Conservation (phyloP, 768 basidiomycete genomes). For the Hirschioporus abietinus region DNA sequence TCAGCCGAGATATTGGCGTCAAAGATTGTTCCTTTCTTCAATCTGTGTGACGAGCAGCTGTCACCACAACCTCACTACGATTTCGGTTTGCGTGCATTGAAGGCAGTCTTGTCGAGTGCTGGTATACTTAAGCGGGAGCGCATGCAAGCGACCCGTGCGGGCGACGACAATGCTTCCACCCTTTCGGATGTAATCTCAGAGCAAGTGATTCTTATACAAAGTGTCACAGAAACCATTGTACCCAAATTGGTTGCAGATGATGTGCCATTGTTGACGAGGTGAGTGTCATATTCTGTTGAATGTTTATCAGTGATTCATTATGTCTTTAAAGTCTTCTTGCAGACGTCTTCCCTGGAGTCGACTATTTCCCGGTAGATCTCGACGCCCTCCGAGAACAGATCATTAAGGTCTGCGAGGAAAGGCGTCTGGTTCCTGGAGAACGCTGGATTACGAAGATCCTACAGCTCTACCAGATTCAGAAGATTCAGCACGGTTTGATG, state of each 20-base stretch:
- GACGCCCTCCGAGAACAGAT: constrained; percentile 84
- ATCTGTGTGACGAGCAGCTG: constrained; percentile 94
- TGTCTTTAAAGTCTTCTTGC: constrained; percentile 66
- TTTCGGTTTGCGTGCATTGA: constrained; percentile 95
- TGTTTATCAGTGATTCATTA: constrained; percentile 11
- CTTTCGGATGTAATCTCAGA: constrained; percentile 77
- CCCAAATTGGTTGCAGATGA: constrained; percentile 97
- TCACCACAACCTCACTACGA: constrained; percentile 98
- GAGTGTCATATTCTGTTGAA: constrained; percentile 17
- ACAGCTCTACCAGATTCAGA: constrained; percentile 98
- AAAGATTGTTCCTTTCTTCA: constrained; percentile 99
- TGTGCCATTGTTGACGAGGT: constrained; percentile 92
- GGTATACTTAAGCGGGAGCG: constrained; percentile 96
- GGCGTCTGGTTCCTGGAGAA: constrained; percentile 79
- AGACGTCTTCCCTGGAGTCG: constrained; percentile 96
- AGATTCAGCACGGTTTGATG: constrained; percentile 99
- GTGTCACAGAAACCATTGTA: constrained; percentile 96
- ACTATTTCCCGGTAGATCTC: constrained; percentile 85
- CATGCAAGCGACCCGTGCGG: constrained; percentile 41
- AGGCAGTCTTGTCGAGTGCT: constrained; percentile 93
- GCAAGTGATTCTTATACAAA: constrained; percentile 96
- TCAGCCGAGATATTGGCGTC: constrained; percentile 96
- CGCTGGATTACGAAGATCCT: constrained; percentile 94
- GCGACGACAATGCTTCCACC: constrained; percentile 41
- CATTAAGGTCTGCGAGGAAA: constrained; percentile 78